A percentile compares a stretch with the other conserved stretches of the same genome.
Evolutionary conservation across 176 grass and related monocot species (phyloP).

Genomic region (Otatea glauca): DNA sequence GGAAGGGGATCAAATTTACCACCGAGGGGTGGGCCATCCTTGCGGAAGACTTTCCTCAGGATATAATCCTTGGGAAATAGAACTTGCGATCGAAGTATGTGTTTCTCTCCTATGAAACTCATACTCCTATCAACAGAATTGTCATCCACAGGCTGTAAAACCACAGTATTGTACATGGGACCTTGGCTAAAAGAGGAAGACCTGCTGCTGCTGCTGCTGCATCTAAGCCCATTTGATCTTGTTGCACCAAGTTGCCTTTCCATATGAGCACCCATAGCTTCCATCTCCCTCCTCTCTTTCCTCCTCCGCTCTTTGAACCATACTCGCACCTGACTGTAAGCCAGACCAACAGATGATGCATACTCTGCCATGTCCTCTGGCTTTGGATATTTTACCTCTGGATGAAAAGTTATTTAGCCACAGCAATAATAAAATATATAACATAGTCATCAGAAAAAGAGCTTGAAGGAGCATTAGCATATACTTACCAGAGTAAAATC

Average conservation of each 20-base stretch:
- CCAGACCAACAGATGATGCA: conserved; percentile 66
- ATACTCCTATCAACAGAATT: conserved; percentile 18
- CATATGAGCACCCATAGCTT: conserved; percentile 32
- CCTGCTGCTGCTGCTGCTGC: conserved; percentile 44
- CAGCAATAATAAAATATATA: not conserved
- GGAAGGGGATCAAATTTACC: conserved; percentile 64
- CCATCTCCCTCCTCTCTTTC: conserved; percentile 74
- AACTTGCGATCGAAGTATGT: conserved; percentile 55
- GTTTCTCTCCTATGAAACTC: conserved; percentile 49
- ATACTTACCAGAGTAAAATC: conserved; percentile 70
- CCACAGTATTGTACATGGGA: conserved; percentile 16
- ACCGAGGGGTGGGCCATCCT: conserved; percentile 88
- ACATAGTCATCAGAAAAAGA: conserved; percentile 18
- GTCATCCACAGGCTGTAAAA: conserved; percentile 16
- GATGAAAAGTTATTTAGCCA: conserved; percentile 21
- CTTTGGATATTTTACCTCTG: conserved; percentile 86
- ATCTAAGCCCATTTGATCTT: conserved; percentile 47
- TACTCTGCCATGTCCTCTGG: conserved; percentile 63
- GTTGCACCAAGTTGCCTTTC: conserved; percentile 41
- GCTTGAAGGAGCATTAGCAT: not conserved
- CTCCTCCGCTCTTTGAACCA: conserved; percentile 99
- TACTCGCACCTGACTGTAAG: conserved; percentile 79
- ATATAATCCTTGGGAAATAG: conserved; percentile 81
- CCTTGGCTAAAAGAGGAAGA: conserved; percentile 35
- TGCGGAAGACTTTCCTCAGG: conserved; percentile 82